phyloP scores from a whole-genome alignment of 108 stramenopile species.

The Nitzschia sp. region DNA sequence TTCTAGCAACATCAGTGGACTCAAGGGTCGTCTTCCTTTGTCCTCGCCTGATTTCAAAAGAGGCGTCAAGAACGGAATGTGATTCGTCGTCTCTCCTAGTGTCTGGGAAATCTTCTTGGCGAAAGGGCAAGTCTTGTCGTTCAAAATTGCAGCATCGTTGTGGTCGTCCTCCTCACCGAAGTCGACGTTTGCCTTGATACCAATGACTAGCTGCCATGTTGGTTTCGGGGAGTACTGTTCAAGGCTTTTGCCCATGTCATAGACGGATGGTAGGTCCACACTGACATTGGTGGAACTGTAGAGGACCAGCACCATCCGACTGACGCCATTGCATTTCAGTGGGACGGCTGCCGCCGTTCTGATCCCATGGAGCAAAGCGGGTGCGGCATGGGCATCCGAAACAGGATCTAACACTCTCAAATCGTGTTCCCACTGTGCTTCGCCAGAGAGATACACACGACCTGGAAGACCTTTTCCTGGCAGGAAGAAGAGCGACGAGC shows the following conservation, averaged over 20 bases:
- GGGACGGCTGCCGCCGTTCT: conserved; percentile 57
- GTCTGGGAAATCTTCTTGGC: no score
- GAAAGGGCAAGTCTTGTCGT: no score
- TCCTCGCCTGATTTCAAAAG: no score
- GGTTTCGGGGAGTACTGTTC: conserved; percentile 47
- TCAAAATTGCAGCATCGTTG: no score
- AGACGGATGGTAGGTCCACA: conserved; percentile 28
- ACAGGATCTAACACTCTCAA: conserved; percentile 35
- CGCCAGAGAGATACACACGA: conserved; percentile 45
- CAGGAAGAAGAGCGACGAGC: conserved; percentile 52
- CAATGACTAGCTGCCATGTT: conserved; percentile 50
- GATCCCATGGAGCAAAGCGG: conserved; percentile 61
- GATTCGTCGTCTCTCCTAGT: no score
- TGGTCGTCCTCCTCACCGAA: no score
- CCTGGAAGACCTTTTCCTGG: conserved; percentile 65
- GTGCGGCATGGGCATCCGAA: conserved; percentile 57
- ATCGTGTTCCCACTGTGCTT: conserved; percentile 48
- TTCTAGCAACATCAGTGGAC: no score
- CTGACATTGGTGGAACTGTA: conserved; percentile 46
- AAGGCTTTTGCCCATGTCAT: conserved; percentile 27
- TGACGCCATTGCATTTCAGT: conserved; percentile 34
- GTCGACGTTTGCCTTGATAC: no score
- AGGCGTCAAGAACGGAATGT: no score
- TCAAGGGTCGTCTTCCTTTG: no score
- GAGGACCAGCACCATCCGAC: conserved; percentile 55